phyloP scores from a whole-genome alignment of 805 yeast species.

The Myxozyma monticola region DNA sequence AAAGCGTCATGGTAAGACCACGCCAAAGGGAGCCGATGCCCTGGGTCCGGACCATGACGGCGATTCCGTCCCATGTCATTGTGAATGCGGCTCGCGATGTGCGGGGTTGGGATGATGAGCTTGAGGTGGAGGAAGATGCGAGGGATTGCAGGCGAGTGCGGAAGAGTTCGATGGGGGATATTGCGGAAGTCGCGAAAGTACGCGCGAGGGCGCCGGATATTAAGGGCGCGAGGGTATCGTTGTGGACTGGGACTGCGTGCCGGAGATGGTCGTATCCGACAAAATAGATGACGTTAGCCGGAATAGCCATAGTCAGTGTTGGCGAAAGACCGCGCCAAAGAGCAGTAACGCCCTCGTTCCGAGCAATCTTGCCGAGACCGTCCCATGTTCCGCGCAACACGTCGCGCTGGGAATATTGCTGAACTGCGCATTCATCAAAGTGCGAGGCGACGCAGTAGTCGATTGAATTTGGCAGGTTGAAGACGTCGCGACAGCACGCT shows the following conservation, averaged over 20 bases:
- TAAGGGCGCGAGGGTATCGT: conserved; percentile 62
- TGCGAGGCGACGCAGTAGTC: conserved; percentile 43
- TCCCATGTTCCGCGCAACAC: conserved; percentile 67
- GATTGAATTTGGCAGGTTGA: conserved; percentile 42
- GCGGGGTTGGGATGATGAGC: conserved; percentile 2
- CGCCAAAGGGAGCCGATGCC: conserved; percentile 74
- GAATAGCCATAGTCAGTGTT: conserved; percentile 81
- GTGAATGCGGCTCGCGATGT: conserved; percentile 39
- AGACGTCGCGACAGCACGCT: conserved; percentile 44
- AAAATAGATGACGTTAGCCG: conserved; percentile 89
- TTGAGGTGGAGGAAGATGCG: conserved; percentile 13
- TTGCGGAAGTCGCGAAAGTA: conserved; percentile 73
- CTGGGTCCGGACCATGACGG: conserved; percentile 48
- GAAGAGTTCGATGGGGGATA: conserved; percentile 84
- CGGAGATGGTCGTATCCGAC: conserved; percentile 88
- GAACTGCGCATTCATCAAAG: conserved; percentile 39
- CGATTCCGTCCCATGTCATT: conserved; percentile 54
- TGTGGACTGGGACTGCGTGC: conserved; percentile 63
- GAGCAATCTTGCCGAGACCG: conserved; percentile 65
- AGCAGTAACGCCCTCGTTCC: conserved; percentile 71
- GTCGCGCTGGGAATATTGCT: conserved; percentile 36
- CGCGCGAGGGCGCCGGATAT: conserved; percentile 85
- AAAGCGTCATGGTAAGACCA: conserved; percentile 82
- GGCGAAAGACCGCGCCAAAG: conserved; percentile 88
- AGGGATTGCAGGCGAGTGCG: conserved; percentile 86